These are phyloP conservation scores for Ceratocystis colombiana DNA, from an alignment of 2,329 filamentous ascomycete species.

Conservation along the genomic window DNA sequence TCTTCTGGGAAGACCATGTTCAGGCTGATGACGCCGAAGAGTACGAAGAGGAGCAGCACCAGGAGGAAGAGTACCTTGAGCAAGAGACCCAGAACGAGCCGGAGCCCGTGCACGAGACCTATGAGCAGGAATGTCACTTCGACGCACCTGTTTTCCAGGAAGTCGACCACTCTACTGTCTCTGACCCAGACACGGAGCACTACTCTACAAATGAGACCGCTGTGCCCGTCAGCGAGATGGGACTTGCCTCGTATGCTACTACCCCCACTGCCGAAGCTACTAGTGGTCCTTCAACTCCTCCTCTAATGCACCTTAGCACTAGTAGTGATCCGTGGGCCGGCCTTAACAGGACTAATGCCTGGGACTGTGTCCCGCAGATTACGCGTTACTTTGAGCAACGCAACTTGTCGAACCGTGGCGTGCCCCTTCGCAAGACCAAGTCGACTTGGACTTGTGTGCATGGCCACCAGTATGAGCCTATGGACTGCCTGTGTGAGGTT, in stretches of 20 bases:
- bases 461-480: constrained; percentile 40
- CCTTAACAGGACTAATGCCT: constrained; percentile 73
- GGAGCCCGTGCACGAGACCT: background rate
- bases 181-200: constrained; percentile 5
- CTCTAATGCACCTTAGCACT: constrained; percentile 36
- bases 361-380: constrained; percentile 87
- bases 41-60: constrained; percentile 14
- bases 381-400: constrained; percentile 67
- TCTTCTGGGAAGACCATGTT: constrained; percentile 25
- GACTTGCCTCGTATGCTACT: constrained; percentile 32
- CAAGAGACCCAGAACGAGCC: background rate
- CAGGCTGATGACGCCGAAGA: constrained; percentile 13
- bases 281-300: constrained; percentile 40
- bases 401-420: constrained; percentile 13
- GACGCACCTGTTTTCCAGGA: background rate
- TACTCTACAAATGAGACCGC: constrained; percentile 16
- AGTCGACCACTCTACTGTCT: background rate
- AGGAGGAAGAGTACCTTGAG: constrained; percentile 15
- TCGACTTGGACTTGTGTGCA: constrained; percentile 85
- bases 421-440: background rate
- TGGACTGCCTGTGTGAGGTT: constrained; percentile 46
- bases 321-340: constrained; percentile 56
- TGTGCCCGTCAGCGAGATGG: constrained; percentile 11
- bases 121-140: background rate
- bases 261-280: constrained; percentile 32